These are phyloP conservation scores for Xerocomus cyaneibrunnescens DNA, from an alignment of 1,284 basidiomycete genomes.

Conservation along the genomic window DNA sequence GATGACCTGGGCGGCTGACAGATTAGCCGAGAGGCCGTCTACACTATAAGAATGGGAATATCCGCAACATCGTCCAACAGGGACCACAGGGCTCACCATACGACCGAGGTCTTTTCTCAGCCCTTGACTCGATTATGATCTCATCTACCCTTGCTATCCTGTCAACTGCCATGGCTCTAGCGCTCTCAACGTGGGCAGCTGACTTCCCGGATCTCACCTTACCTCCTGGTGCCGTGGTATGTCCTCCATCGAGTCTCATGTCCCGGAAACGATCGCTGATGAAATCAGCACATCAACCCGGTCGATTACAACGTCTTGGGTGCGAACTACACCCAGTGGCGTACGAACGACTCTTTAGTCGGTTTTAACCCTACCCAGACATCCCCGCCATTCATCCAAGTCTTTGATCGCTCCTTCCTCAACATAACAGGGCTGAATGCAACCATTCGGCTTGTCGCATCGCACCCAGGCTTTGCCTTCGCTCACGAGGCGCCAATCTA, in stretches of 20 bases:
- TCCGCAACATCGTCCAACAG: too few relatives aligned
- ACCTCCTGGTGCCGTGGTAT: constrained; percentile 3
- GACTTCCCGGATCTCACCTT: background rate
- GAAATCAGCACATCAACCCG: constrained; percentile 44
- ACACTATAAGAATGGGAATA: too few relatives aligned
- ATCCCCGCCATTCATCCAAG: constrained; percentile 64
- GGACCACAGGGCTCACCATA: too few relatives aligned
- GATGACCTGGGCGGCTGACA: too few relatives aligned
- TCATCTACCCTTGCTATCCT: background rate
- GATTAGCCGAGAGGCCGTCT: too few relatives aligned
- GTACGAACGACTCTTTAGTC: constrained; percentile 35
- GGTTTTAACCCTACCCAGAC: constrained; percentile 48
- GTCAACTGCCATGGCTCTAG: background rate
- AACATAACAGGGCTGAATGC: constrained; percentile 57
- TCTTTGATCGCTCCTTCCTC: constrained; percentile 63
- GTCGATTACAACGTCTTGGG: constrained; percentile 45
- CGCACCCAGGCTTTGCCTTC: constrained; percentile 58
- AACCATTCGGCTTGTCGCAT: constrained; percentile 56
- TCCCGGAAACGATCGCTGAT: constrained; percentile 38
- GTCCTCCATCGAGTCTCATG: background rate
- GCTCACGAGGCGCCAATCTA: constrained; percentile 77
- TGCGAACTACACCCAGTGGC: constrained; percentile 35
- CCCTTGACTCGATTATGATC: background rate
- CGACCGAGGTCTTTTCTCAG: too few relatives aligned
- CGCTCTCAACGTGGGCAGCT: background rate